These are phyloP conservation scores for Schoenoplectus tabernaemontani DNA, from an alignment of 202 grass and related monocot genomes.

Conservation along the genomic window DNA sequence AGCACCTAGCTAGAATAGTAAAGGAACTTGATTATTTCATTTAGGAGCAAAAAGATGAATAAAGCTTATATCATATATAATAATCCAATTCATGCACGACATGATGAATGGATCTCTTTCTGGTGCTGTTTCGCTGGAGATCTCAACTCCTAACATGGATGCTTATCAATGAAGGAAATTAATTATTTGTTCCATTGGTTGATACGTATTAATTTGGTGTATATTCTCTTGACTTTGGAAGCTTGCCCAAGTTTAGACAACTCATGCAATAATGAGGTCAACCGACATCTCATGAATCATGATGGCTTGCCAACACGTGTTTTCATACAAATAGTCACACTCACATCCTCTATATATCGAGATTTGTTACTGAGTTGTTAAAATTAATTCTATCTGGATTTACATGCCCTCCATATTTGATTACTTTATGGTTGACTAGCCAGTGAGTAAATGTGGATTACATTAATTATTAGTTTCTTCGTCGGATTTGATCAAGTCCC, in stretches of 20 bases:
- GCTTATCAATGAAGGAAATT: background rate
- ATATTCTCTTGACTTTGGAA: slow-evolving; percentile 30
- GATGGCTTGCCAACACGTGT: slow-evolving; percentile 13
- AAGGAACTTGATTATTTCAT: background rate
- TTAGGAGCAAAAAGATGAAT: background rate
- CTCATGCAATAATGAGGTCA: slow-evolving; percentile 20
- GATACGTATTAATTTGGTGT: slow-evolving; percentile 1
- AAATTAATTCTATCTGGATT: slow-evolving; percentile 9
- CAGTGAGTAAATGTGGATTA: background rate
- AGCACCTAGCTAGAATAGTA: background rate
- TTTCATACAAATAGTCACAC: slow-evolving; percentile 1
- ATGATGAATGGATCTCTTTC: background rate
- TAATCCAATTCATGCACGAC: background rate
- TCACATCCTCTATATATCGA: background rate
- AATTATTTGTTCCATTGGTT: slow-evolving; percentile 6
- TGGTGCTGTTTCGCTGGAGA: background rate
- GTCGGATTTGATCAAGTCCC: background rate
- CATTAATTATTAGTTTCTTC: background rate
- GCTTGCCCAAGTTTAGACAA: slow-evolving; percentile 15
- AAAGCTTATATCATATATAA: too few species aligned
- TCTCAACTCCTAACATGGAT: background rate
- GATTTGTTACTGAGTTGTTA: background rate
- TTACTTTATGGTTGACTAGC: slow-evolving; percentile 16
- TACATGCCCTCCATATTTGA: background rate
- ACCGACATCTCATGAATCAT: slow-evolving; percentile 17